Conservation (phyloP, 2,329 filamentous ascomycete genomes). For the Tolypocladium amazonense region DNA sequence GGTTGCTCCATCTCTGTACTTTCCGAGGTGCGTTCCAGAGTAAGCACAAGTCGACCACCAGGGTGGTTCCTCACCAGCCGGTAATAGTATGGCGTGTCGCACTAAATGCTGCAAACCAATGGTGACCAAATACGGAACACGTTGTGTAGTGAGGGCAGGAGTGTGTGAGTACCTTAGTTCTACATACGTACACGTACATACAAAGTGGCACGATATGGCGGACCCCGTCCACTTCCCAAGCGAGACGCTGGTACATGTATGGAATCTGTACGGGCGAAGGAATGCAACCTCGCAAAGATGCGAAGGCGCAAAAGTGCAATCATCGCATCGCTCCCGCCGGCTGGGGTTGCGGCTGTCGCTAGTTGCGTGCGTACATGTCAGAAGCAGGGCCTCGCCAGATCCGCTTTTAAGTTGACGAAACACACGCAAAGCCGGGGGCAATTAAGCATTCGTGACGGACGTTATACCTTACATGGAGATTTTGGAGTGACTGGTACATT, state of each 20-base stretch:
- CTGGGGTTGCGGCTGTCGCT: neutral
- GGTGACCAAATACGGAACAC: neutral
- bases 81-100: neutral
- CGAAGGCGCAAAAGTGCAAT: neutral
- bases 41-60: neutral
- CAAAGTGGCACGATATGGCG: neutral
- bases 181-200: neutral
- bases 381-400: neutral
- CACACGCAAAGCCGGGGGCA: too few species aligned
- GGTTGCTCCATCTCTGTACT: neutral
- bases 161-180: neutral
- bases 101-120: neutral
- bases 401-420: neutral
- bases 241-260: neutral
- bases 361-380: neutral
- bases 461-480: neutral
- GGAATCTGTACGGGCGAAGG: neutral
- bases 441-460: neutral
- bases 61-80: neutral
- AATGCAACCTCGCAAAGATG: neutral
- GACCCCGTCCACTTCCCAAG: neutral
- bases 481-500: neutral
- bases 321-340: neutral
- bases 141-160: neutral
- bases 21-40: neutral